Evolutionary conservation across 768 basidiomycete genomes (phyloP), one percentile per base, ranked within the genome.

Genomic region (Naganishia antarctica): DNA sequence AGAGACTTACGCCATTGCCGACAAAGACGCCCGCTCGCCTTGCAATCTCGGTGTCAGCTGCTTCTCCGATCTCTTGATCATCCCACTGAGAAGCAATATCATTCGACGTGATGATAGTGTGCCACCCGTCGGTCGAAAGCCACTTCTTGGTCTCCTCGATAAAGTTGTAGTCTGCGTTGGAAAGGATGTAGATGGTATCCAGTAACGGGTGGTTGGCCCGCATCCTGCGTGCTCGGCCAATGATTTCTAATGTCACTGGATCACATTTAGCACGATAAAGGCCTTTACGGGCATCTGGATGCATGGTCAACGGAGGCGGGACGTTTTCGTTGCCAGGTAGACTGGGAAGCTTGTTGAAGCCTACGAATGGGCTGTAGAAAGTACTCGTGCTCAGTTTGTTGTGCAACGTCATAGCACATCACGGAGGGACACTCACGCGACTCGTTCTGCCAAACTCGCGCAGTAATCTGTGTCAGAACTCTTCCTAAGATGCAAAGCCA

Each of bases 251-350:
- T 13, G 68, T 70, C 12, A 68, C 41, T 4, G 76, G 76, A 2
- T 66, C 62, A 62, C 76, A 77, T 67, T 77, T 77, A 18, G 76
- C 76, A 29, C 66, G 63, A 49, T 77, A 77, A 6, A 77, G 49
- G 8, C 74, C 74, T 61, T 72, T 62, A 1, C 73, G 65, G 16
- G 73, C 68, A 8, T 74, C 71, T 60, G 72, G 66, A 16, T 70
- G 69, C 71, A 74, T 75, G 8, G 31, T 31, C 3, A 61, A 21
- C 8, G 76, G 67, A 6, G 76, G 73, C 0, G 76, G 76, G 12
- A 77, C 70, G 67, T 75, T 74, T 60, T 77, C 74, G 69, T 77
- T 77, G 2, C 76, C 76, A 8, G 76, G 76, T 0, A 73, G 63
- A 51, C 47, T 29, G 11, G 74, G 70, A 3, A 75, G 63, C 53